Evolutionary conservation across 495 filamentous ascomycete genomes (phyloP).

Genomic region (Trichoderma asperelloides): DNA sequence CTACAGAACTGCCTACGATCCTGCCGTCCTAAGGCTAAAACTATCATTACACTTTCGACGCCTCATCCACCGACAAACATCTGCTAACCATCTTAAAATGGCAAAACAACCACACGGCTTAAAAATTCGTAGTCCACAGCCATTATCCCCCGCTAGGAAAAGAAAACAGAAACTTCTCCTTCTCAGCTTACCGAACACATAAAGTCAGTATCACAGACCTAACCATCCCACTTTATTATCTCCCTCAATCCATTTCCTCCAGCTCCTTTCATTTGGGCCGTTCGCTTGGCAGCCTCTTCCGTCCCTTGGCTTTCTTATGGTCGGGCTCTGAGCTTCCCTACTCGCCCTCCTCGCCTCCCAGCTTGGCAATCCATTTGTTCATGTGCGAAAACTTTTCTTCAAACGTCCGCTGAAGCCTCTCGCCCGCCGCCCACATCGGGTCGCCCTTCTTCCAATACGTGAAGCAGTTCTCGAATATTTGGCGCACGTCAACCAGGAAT

Average conservation of each 20-base stretch:
- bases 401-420: slow-evolving; percentile 40
- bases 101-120: neutral
- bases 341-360: slow-evolving; percentile 32
- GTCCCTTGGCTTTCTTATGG: neutral
- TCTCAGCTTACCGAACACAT: neutral
- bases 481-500: slow-evolving; percentile 38
- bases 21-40: neutral
- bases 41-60: neutral
- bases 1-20: neutral
- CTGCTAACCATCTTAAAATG: neutral
- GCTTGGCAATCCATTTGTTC: slow-evolving; percentile 41
- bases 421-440: slow-evolving; percentile 36
- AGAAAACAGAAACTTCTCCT: too few relatives aligned
- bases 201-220: neutral
- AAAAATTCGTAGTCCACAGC: neutral
- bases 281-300: neutral
- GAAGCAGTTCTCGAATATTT: slow-evolving; percentile 42
- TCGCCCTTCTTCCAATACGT: slow-evolving; percentile 34
- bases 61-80: neutral
- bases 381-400: slow-evolving; percentile 41
- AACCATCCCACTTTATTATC: neutral
- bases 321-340: slow-evolving; percentile 9
- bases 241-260: neutral
- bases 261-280: neutral
- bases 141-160: neutral